Evolutionary conservation across 164 flowering plant species (phyloP), one percentile per base, ranked within the genome.

Genomic region (Amborella trichopoda): DNA sequence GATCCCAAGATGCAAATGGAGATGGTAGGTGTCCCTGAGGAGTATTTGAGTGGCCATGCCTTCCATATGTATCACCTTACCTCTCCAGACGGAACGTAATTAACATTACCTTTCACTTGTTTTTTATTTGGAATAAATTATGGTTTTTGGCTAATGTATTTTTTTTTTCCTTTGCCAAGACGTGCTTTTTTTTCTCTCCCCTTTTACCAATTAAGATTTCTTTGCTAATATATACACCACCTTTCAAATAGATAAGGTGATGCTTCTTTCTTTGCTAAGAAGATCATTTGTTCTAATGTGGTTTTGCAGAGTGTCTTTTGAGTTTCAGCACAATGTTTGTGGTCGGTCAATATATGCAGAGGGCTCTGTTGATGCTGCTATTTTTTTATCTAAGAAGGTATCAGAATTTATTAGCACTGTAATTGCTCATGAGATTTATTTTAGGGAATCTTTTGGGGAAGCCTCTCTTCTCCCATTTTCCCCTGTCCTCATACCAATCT

Each of bases 281-380:
- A 19, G 20, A 11, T 9, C 20, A 19, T n/a, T n/a, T n/a, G n/a
- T n/a, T n/a, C n/a, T n/a, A n/a, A n/a, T n/a, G n/a, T n/a, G n/a
- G n/a, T 44, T 26, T 20, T 45, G 63, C 73, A 91, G 98, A 38
- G 99, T 91, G 50, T 72, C 90, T 10, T 84, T 91, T 26, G 96
- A 91, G 72, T 87, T 91, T 73, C 96, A 86, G 66, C 96, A 91
- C 48, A 87, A 91, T 55, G 99, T 91, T 5, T 91, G 98, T 58
- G 96, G 99, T 22, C 70, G 99, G 62, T 80, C 96, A 33, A 87
- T 91, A 42, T 91, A 91, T 51, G 99, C 94, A 1, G 95, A 91
- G 80, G 98, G 96, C 28, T 68, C 93, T 4, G 54, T 87, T 30
- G 98, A 86, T 68, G 94, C 93, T 34, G 71, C 75, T n/a, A 53